Conservation (phyloP, 371 early-diverging fungal species). For the Mortierella sp. region DNA sequence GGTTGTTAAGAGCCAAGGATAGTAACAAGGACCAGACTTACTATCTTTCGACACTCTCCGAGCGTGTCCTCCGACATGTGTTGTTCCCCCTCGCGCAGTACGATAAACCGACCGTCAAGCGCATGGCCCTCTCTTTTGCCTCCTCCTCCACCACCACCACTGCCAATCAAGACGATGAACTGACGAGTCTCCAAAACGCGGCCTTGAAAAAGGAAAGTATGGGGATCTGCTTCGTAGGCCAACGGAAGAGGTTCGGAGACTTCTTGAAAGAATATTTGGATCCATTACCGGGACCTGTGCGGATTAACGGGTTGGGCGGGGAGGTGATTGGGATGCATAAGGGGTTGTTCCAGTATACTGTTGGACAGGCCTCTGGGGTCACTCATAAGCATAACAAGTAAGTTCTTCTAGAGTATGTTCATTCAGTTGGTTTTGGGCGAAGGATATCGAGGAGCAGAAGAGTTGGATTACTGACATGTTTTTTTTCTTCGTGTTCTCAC, state of each 20-base stretch:
- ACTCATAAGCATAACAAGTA: constrained; percentile 69
- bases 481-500: constrained; percentile 12
- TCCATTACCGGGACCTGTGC: constrained; percentile 66
- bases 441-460: neutral
- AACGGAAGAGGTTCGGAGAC: constrained; percentile 79
- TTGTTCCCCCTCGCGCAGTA: constrained; percentile 92
- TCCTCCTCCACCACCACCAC: neutral
- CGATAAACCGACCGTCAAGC: constrained; percentile 79
- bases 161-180: neutral
- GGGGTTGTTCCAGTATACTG: constrained; percentile 80
- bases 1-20: constrained; percentile 63
- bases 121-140: constrained; percentile 64
- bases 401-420: neutral
- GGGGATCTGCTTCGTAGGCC: constrained; percentile 98
- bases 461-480: neutral
- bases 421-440: too few species aligned
- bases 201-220: constrained; percentile 90
- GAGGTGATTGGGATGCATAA: constrained; percentile 72
- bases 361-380: constrained; percentile 81
- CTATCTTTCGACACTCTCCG: constrained; percentile 82
- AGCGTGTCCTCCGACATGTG: constrained; percentile 63
- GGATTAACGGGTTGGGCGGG: constrained; percentile 73
- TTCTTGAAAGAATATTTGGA: constrained; percentile 83
- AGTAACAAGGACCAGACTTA: constrained; percentile 93
- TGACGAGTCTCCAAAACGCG: constrained; percentile 56